Percentiles rank a stretch among this genome's conserved stretches.
Conservation (phyloP, 2,329 filamentous ascomycete species). For the Fusarium odoratissimum region DNA sequence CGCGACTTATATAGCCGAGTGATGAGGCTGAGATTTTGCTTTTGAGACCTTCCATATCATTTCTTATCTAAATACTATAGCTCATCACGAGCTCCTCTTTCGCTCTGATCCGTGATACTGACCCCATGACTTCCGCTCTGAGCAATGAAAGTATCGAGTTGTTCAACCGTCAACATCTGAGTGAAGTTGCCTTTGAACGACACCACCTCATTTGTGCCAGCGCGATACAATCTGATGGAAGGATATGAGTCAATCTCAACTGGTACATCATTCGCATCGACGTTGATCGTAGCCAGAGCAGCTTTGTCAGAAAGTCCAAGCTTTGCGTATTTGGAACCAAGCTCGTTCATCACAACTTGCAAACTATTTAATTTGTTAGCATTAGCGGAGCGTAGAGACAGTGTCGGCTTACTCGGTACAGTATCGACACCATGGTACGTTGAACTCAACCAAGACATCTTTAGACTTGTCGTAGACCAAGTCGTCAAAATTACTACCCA, state of each 20-base stretch:
- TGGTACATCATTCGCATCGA: slow-evolving; percentile 3
- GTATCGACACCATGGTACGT: slow-evolving; percentile 9
- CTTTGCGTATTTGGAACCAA: background rate
- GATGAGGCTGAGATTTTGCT: background rate
- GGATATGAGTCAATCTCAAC: slow-evolving; percentile 4
- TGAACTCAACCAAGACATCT: background rate
- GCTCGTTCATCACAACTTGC: background rate
- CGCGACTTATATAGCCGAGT: too few species aligned
- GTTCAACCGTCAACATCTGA: background rate
- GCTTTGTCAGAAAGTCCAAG: background rate
- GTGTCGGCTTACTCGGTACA: background rate
- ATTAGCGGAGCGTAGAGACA: background rate
- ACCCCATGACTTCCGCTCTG: background rate
- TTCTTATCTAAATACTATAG: background rate
- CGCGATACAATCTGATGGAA: background rate
- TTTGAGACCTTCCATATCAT: background rate
- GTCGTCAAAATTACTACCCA: background rate
- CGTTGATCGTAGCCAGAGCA: background rate
- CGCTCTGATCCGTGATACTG: background rate
- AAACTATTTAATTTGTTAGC: background rate
- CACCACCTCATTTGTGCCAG: background rate
- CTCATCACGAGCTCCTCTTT: background rate
- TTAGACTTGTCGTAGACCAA: background rate
- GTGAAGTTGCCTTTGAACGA: background rate
- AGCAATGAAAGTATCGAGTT: background rate